Percentiles rank a stretch among this genome's conserved stretches.
phyloP scores from a whole-genome alignment of 208 protist genomes.

The Leishmania turanica region DNA sequence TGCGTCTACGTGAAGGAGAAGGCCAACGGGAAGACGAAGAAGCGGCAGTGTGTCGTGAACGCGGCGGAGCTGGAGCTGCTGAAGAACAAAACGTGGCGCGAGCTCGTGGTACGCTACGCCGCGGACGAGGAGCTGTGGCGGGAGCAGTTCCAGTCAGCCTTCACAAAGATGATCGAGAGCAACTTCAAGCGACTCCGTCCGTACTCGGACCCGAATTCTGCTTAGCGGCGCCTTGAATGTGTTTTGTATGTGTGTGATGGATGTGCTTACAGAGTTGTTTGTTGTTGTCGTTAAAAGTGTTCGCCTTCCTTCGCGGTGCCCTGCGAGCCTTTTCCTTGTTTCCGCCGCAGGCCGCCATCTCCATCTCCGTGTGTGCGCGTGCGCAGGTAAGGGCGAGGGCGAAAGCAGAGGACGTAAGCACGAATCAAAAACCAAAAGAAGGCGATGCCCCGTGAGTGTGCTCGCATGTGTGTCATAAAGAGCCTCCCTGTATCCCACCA shows the following conservation, averaged over 20 bases:
- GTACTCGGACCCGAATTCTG: slow-evolving; percentile 50
- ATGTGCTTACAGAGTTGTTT: not conserved
- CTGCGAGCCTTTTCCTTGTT: not conserved
- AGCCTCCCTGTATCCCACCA: not conserved
- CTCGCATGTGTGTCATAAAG: not conserved
- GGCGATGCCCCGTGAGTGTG: not conserved
- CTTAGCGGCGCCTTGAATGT: not conserved
- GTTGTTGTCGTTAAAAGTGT: not conserved
- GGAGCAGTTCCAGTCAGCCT: slow-evolving; percentile 61
- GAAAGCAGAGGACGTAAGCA: not conserved
- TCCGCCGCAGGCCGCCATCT: not conserved
- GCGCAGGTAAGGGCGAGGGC: too few species aligned
- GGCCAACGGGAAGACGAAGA: slow-evolving; percentile 16
- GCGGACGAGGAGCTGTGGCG: slow-evolving; percentile 67
- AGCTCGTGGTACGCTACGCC: slow-evolving; percentile 54
- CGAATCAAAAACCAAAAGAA: not conserved
- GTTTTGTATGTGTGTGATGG: not conserved
- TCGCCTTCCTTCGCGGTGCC: not conserved
- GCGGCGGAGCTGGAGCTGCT: slow-evolving; percentile 68
- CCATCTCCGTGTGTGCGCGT: not conserved
- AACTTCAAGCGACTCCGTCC: slow-evolving; percentile 76
- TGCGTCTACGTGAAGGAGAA: slow-evolving; percentile 53
- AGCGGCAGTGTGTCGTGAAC: slow-evolving; percentile 67
- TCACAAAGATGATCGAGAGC: slow-evolving; percentile 85
- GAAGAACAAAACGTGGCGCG: slow-evolving; percentile 52